Base-by-base conservation (phyloP, 225 moss, liverwort and hornwort species). In the Neckera pumila region DNA sequence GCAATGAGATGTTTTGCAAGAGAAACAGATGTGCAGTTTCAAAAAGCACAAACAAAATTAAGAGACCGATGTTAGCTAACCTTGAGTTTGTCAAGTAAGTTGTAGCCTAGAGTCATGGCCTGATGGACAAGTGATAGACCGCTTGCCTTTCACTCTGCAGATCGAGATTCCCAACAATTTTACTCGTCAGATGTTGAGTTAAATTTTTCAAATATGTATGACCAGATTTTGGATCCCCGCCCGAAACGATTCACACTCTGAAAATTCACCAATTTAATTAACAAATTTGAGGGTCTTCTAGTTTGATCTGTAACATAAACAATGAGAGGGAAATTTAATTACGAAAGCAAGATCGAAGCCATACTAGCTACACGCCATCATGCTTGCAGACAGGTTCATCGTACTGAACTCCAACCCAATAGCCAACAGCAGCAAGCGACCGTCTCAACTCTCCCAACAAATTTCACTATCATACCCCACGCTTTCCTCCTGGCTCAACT, bases 371-470 rank as follows among this genome's bases (percentile, higher is more conserved):
- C 53, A 5, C 53, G 53, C 53, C 53, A 53, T 53, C 53, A 53
- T 53, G 53, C 53, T 53, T 53, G 53, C 53, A 17, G 53, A 53
- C n/a, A n/a, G n/a, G n/a, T 90, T 98, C 98, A 91, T 98, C 98
- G 62, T 95, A 98, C 38, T 97, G 95, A 75, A 98, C 96, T 82
- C 98, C 98, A 87, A 98, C 86, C 98, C 98, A 99, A 85, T 92
- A 96, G 90, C 98, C 98, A 85, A 93, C 90, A 80, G 88, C 94
- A 78, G n/a, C n/a, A n/a, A n/a, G n/a, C n/a, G n/a, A 97, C 90
- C 85, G 70, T 92, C 59, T 96, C 97, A 79, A 97, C 98, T 89
- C 88, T 94, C 63, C 98, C 96, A 51, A 96, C 93, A 58, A 92
- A 47, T 87, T 94, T 95, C 78, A 96, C 95, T 63, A n/a, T n/a